phyloP scores from a whole-genome alignment of 2,329 filamentous ascomycete species.

The Alternaria arborescens region DNA sequence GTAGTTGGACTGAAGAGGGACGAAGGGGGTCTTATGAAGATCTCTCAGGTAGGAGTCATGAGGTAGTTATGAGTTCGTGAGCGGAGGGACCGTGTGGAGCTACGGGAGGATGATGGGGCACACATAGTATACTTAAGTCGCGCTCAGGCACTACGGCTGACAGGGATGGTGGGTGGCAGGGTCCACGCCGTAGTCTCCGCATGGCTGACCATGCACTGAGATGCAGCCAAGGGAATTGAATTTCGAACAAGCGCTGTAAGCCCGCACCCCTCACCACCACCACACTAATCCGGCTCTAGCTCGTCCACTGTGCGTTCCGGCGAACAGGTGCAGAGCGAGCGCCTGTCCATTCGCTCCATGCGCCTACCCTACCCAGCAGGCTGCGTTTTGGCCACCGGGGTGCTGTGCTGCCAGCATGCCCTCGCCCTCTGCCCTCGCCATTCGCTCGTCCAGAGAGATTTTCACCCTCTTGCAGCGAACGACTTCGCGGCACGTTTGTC shows the following conservation, averaged over 20 bases:
- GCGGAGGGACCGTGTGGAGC: slow-evolving; percentile 39
- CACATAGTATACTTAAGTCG: slow-evolving; percentile 32
- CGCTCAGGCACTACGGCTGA: slow-evolving; percentile 34
- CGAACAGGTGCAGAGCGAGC: slow-evolving; percentile 32
- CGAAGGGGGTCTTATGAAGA: slow-evolving; percentile 3
- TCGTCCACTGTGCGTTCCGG: slow-evolving; percentile 17
- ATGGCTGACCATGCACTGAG: slow-evolving; percentile 9
- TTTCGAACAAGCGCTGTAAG: slow-evolving; percentile 25
- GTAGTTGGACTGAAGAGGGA: slow-evolving; percentile 10
- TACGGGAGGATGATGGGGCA: slow-evolving; percentile 38
- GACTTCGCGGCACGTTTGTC: slow-evolving; percentile 10
- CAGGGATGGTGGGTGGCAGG: slow-evolving; percentile 18
- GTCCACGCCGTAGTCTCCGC: slow-evolving; percentile 21
- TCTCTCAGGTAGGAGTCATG: slow-evolving; percentile 31
- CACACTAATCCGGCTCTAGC: slow-evolving; percentile 17
- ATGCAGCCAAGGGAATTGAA: slow-evolving; percentile 29
- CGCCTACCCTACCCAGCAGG: background rate
- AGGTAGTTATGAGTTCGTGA: slow-evolving; percentile 24
- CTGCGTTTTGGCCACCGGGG: slow-evolving; percentile 25
- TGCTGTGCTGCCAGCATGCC: slow-evolving; percentile 25
- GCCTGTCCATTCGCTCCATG: slow-evolving; percentile 26
- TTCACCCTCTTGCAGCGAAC: background rate
- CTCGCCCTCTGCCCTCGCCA: slow-evolving; percentile 10
- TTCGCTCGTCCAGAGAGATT: slow-evolving; percentile 22
- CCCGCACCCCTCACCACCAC: slow-evolving; percentile 31